Evolutionary conservation across 2,329 filamentous ascomycete species (phyloP).

Genomic region (Fusarium sp.): DNA sequence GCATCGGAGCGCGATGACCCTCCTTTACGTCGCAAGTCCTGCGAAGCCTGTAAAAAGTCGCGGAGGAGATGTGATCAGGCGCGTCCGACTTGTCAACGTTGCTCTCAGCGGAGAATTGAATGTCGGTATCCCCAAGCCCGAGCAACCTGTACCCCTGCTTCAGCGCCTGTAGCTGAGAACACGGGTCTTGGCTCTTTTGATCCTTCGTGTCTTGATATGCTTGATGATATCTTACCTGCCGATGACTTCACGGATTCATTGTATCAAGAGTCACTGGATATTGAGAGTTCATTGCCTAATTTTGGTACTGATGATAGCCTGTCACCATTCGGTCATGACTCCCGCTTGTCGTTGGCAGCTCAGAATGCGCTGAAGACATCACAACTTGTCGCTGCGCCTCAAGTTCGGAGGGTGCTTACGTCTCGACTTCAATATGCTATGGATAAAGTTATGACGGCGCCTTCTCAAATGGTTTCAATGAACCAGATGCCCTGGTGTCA

Average conservation of each 20-base stretch:
- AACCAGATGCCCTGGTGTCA: slow-evolving; percentile 8
- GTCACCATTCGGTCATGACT: fast-evolving
- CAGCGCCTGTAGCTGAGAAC: background rate
- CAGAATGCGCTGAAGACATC: background rate
- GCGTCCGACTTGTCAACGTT: slow-evolving; percentile 7
- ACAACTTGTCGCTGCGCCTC: background rate
- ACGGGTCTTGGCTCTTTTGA: background rate
- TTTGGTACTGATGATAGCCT: background rate
- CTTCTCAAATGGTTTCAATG: background rate
- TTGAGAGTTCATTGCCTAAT: background rate
- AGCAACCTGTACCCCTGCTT: background rate
- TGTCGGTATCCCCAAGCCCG: slow-evolving; percentile 1
- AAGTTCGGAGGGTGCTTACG: background rate
- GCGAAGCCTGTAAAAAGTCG: background rate
- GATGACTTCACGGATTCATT: background rate
- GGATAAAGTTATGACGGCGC: background rate
- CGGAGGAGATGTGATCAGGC: slow-evolving; percentile 2
- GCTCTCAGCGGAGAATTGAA: background rate
- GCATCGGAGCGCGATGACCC: slow-evolving; percentile 1
- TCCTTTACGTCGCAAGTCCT: slow-evolving; percentile 6
- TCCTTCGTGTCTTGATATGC: background rate
- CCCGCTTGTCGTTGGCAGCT: background rate
- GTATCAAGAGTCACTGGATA: background rate
- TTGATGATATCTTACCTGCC: background rate
- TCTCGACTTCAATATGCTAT: background rate